These are phyloP conservation scores for Sindora glabra DNA, from an alignment of 306 rosid species.

Conservation along the genomic window DNA sequence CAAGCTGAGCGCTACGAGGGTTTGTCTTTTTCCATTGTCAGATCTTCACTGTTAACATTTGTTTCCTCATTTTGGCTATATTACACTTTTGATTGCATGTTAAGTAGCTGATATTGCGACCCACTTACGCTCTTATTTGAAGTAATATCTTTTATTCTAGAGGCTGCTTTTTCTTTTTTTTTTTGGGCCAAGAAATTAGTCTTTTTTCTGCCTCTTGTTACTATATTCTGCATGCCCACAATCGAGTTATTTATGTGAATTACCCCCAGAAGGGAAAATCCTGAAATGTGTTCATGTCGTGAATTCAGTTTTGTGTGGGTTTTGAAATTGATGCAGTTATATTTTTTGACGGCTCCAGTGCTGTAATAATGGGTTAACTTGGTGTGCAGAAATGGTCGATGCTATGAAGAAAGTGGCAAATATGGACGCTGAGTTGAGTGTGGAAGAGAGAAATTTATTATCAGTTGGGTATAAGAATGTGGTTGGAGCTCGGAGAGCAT, in stretches of 20 bases:
- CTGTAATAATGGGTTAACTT: background rate
- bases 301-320: background rate
- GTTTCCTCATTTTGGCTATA: background rate
- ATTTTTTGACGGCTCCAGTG: background rate
- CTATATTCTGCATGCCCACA: background rate
- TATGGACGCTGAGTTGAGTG: slow-evolving; percentile 32
- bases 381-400: slow-evolving; percentile 32
- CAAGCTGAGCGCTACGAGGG: slow-evolving; percentile 40
- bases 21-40: slow-evolving; percentile 1
- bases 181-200: background rate
- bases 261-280: background rate
- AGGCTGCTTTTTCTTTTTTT: too few species aligned
- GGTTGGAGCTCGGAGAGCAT: slow-evolving; percentile 32
- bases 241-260: background rate
- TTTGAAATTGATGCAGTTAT: background rate
- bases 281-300: background rate
- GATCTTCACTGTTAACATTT: background rate
- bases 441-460: slow-evolving; percentile 39
- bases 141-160: background rate
- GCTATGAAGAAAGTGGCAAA: slow-evolving; percentile 28
- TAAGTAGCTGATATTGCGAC: background rate
- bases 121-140: background rate
- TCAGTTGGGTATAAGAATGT: slow-evolving; percentile 41
- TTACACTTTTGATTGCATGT: slow-evolving; percentile 1
- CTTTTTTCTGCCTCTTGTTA: background rate